phyloP scores from a whole-genome alignment of 495 filamentous ascomycete species.

The Aspergillus ostianus region DNA sequence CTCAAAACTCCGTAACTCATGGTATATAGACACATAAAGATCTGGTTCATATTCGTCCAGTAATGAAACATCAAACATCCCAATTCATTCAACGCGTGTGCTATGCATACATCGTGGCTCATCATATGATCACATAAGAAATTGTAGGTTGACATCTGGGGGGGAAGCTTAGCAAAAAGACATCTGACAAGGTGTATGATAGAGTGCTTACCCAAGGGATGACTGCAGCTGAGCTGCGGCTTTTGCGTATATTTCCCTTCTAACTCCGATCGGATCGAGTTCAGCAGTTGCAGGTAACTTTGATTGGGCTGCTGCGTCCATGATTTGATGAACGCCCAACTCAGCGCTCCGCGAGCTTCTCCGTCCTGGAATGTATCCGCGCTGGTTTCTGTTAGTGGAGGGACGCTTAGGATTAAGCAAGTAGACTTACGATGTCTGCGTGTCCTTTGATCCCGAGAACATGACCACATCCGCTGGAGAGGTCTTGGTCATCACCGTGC shows the following conservation, averaged over 20 bases:
- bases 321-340: conserved; percentile 91
- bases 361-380: conserved; percentile 55
- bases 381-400: conserved; percentile 17
- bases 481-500: conserved; percentile 82
- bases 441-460: conserved; percentile 96
- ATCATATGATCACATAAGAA: conserved; percentile 39
- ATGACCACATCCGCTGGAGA: conserved; percentile 95
- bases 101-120: conserved; percentile 8
- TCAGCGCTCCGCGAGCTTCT: conserved; percentile 94
- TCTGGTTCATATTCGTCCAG: not conserved
- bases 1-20: not conserved
- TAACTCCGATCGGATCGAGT: conserved; percentile 89
- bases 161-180: conserved; percentile 19
- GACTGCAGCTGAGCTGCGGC: conserved; percentile 95
- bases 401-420: not conserved
- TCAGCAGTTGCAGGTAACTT: conserved; percentile 92
- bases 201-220: conserved; percentile 75
- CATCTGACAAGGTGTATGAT: not conserved
- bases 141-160: conserved; percentile 41
- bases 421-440: conserved; percentile 65
- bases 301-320: conserved; percentile 93
- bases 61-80: not conserved
- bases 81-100: not conserved
- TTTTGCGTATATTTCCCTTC: conserved; percentile 91
- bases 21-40: not conserved